These are phyloP conservation scores for Xylaria sp. DNA, from an alignment of 2,329 filamentous ascomycete species.

Conservation along the genomic window DNA sequence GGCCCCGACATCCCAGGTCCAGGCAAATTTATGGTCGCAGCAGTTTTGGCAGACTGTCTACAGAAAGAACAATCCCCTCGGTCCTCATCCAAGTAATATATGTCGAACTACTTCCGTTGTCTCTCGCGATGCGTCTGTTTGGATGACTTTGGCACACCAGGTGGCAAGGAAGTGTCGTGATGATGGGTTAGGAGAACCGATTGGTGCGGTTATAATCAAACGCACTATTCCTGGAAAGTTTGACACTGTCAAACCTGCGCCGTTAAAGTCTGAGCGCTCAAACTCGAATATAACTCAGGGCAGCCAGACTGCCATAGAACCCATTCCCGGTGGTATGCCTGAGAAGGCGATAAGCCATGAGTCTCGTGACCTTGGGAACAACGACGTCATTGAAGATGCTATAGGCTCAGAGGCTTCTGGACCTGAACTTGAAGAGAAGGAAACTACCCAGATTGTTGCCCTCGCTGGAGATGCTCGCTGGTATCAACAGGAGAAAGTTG, in stretches of 20 bases:
- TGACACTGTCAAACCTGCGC: conserved; percentile 34
- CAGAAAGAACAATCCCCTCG: conserved; percentile 86
- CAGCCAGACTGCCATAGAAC: conserved; percentile 29
- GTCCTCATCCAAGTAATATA: conserved; percentile 81
- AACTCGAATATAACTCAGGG: conserved; percentile 42
- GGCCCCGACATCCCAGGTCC: conserved; percentile 78
- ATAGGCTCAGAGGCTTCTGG: conserved; percentile 27
- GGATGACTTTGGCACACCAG: conserved; percentile 73
- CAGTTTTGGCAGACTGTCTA: conserved; percentile 88
- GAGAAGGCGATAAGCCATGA: conserved; percentile 8
- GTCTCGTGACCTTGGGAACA: conserved; percentile 15
- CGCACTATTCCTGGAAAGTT: conserved; percentile 52
- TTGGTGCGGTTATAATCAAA: conserved; percentile 81
- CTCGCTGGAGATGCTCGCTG: conserved; percentile 82
- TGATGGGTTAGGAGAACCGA: conserved; percentile 70
- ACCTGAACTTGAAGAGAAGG: conserved; percentile 47
- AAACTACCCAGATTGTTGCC: conserved; percentile 68
- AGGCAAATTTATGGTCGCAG: conserved; percentile 78
- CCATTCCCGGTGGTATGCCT: conserved; percentile 3
- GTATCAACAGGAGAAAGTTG: conserved; percentile 61
- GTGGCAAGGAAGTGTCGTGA: conserved; percentile 69
- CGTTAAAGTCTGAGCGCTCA: conserved; percentile 34
- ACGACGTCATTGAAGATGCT: conserved; percentile 27
- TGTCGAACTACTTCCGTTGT: conserved; percentile 76
- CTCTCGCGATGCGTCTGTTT: conserved; percentile 69